Percentiles rank a stretch among this genome's conserved stretches.
phyloP scores from a whole-genome alignment of 2,329 filamentous ascomycete genomes.

The Cordyceps sp. region DNA sequence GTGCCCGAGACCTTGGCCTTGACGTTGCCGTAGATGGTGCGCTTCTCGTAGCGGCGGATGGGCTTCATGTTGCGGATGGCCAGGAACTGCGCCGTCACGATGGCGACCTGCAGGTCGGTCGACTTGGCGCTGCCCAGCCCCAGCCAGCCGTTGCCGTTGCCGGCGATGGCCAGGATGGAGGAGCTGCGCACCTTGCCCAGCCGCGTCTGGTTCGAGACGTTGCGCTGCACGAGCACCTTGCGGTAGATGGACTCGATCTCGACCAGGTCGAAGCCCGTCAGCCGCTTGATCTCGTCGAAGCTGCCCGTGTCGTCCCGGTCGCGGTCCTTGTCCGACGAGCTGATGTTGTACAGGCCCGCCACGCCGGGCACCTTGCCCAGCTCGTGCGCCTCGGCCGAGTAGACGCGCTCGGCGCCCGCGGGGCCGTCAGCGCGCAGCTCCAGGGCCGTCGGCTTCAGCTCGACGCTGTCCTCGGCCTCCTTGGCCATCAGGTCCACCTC shows the following conservation, averaged over 20 bases:
- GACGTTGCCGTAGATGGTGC: slow-evolving; percentile 80
- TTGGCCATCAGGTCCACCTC: slow-evolving; percentile 9
- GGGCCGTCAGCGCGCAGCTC: slow-evolving; percentile 20
- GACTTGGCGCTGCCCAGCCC: slow-evolving; percentile 87
- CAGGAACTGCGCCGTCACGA: slow-evolving; percentile 56
- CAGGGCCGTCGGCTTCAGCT: slow-evolving; percentile 16
- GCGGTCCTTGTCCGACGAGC: slow-evolving; percentile 30
- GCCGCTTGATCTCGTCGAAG: slow-evolving; percentile 34
- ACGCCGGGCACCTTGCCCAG: slow-evolving; percentile 38
- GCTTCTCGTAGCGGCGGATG: slow-evolving; percentile 76
- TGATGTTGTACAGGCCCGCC: slow-evolving; percentile 29
- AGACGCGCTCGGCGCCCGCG: slow-evolving; percentile 13
- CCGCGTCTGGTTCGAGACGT: slow-evolving; percentile 83
- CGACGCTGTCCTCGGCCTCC: slow-evolving; percentile 20
- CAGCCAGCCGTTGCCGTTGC: slow-evolving; percentile 71
- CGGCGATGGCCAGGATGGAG: slow-evolving; percentile 67
- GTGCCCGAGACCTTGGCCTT: slow-evolving; percentile 77
- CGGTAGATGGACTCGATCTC: slow-evolving; percentile 39
- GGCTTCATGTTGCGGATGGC: slow-evolving; percentile 88
- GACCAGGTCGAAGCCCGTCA: slow-evolving; percentile 34
- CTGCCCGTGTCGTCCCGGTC: slow-evolving; percentile 32
- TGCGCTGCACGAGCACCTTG: slow-evolving; percentile 59
- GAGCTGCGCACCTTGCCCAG: slow-evolving; percentile 76
- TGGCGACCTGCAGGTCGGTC: slow-evolving; percentile 51
- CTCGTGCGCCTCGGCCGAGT: slow-evolving; percentile 29